phyloP scores from a whole-genome alignment of 164 flowering plant genomes.

The Malania oleifera region DNA sequence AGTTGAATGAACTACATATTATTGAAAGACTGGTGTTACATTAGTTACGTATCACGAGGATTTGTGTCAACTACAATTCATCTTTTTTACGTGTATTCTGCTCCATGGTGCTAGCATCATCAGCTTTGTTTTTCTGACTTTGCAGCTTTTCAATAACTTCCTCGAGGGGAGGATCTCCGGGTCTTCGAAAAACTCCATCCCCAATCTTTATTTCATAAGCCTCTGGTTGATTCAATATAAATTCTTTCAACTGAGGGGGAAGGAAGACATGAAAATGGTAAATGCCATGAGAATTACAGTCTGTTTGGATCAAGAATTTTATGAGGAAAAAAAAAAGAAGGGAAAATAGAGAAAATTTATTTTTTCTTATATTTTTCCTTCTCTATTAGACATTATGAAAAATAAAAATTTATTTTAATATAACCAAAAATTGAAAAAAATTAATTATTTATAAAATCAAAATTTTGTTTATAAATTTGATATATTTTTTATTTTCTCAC shows the following conservation, averaged over 20 bases:
- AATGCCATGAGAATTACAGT: slow-evolving; percentile 22
- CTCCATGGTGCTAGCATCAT: slow-evolving; percentile 1
- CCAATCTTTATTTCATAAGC: slow-evolving; percentile 96
- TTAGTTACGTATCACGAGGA: too few relatives aligned
- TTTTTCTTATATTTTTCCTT: too few relatives aligned
- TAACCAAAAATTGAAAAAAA: too few relatives aligned
- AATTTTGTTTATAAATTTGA: too few relatives aligned
- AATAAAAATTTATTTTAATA: too few relatives aligned
- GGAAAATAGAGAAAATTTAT: too few relatives aligned
- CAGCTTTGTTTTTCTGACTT: slow-evolving; percentile 22
- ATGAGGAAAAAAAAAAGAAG: too few relatives aligned
- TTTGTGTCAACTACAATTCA: slow-evolving; percentile 40
- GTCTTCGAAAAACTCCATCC: slow-evolving; percentile 63
- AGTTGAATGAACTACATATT: too few relatives aligned
- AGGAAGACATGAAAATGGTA: neutral
- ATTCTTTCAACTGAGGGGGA: slow-evolving; percentile 60
- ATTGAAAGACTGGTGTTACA: too few relatives aligned
- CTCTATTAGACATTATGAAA: too few relatives aligned
- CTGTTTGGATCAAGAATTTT: slow-evolving; percentile 1
- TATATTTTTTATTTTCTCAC: too few relatives aligned
- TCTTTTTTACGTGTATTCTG: slow-evolving; percentile 27
- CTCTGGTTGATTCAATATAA: slow-evolving; percentile 71
- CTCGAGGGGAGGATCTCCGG: slow-evolving; percentile 87
- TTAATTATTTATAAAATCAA: too few relatives aligned
- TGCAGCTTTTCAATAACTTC: slow-evolving; percentile 51